Base-by-base conservation (phyloP, 768 basidiomycete genomes). In the Mycena galericulata region DNA sequence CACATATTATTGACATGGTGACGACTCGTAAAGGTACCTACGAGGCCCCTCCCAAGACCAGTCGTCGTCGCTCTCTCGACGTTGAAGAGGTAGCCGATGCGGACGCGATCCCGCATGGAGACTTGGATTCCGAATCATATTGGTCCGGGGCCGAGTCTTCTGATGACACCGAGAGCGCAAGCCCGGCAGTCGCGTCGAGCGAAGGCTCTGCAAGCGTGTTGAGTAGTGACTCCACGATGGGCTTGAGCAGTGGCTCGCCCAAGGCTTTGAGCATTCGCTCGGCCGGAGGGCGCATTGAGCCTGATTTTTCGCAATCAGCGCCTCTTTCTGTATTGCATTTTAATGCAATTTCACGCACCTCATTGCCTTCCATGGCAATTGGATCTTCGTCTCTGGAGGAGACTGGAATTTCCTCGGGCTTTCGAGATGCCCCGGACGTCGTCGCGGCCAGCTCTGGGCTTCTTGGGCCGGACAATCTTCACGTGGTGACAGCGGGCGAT, bases 341-440 rank as follows among this genome's bases (percentile, higher is more conserved):
- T 22, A 18, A 12, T 34, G 57, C 57, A 47, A 32, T 32, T 46
- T 24, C 45, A 59, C 57, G 45, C 57, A 59, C 57, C 57, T 59
- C 45, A 59, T 46, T 59, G 57, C 30, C 57, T 46, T 45, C n/a
- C n/a, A n/a, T n/a, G n/a, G n/a, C n/a, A n/a, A n/a, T n/a, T n/a
- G n/a, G n/a, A n/a, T n/a, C n/a, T n/a, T 59, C 20, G 27, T 45
- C 41, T 46, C 57, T 4, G 7, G 20, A 57, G 12, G 57, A 59
- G 57, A 34, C 32, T n/a, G 57, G 57, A 59, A 26, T 34, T 47
- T 59, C 20, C 45, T 41, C 34, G 36, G 53, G 53, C 53, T 10
- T n/a, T 24, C 53, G 30, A 10, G 53, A 58, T 30, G 56, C 40
- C 56, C 40, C 20, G 27, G 20, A 58, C 18, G 9, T 30, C 27